phyloP scores from a whole-genome alignment of 2,329 filamentous ascomycete genomes.

The Celoporthe dispersa region DNA sequence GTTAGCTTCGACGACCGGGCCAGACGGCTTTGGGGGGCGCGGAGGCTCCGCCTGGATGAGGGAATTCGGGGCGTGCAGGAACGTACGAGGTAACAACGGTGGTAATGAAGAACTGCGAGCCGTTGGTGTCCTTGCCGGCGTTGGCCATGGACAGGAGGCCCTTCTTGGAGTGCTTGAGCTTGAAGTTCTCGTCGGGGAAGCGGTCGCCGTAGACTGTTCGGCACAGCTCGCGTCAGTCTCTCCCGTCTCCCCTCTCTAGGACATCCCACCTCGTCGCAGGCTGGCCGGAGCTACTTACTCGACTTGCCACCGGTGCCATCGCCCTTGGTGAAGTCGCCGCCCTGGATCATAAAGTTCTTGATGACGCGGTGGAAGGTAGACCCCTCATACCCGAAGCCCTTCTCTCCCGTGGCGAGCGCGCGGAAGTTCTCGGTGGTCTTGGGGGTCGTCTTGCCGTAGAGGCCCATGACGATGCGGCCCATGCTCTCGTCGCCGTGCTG shows the following conservation, averaged over 20 bases:
- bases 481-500: slow-evolving; percentile 73
- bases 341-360: slow-evolving; percentile 91
- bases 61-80: slow-evolving; percentile 2
- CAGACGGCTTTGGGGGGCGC: neutral
- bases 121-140: slow-evolving; percentile 83
- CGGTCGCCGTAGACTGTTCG: slow-evolving; percentile 76
- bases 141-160: slow-evolving; percentile 86
- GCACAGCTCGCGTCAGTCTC: neutral
- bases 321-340: slow-evolving; percentile 83
- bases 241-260: neutral
- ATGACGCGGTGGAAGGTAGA: slow-evolving; percentile 90
- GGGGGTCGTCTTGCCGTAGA: slow-evolving; percentile 87
- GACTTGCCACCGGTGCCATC: slow-evolving; percentile 87
- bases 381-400: slow-evolving; percentile 82
- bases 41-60: neutral
- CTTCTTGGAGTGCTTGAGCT: slow-evolving; percentile 88
- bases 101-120: slow-evolving; percentile 91
- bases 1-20: slow-evolving; percentile 23
- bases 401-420: slow-evolving; percentile 81
- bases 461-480: slow-evolving; percentile 78
- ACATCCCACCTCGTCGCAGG: neutral
- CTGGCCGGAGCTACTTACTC: slow-evolving; percentile 55
- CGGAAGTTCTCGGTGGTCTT: slow-evolving; percentile 77
- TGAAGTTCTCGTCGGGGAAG: slow-evolving; percentile 92
- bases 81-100: slow-evolving; percentile 75